A percentile compares a stretch with the other conserved stretches of the same genome.
phyloP scores from a whole-genome alignment of 1,139 yeast species.

The Scheffersomyces cryptocercus region DNA sequence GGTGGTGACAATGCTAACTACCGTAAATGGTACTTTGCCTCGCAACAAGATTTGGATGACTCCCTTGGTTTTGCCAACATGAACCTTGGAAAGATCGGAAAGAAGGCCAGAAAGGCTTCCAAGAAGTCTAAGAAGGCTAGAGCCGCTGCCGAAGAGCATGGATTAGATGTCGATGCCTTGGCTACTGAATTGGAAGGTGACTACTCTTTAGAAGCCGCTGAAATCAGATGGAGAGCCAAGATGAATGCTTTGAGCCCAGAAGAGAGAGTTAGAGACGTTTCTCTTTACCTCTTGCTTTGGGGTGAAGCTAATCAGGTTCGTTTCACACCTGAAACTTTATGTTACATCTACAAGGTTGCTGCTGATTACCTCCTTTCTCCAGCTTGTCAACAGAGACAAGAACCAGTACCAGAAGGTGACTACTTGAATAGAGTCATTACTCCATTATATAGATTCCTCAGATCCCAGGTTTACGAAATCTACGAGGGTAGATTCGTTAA shows the following conservation, averaged over 20 bases:
- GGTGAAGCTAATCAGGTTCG: constrained; percentile 99
- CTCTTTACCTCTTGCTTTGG: constrained; percentile 90
- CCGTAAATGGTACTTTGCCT: constrained; percentile 30
- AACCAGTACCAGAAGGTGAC: constrained; percentile 95
- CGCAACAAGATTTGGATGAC: constrained; percentile 32
- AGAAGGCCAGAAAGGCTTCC: constrained; percentile 51
- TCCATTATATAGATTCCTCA: constrained; percentile 85
- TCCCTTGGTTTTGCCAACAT: constrained; percentile 51
- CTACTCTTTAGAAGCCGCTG: constrained; percentile 58
- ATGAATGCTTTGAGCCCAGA: constrained; percentile 50
- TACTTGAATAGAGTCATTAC: constrained; percentile 89
- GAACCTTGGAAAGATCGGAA: constrained; percentile 71
- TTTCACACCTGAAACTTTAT: constrained; percentile 88
- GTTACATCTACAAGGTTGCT: constrained; percentile 93
- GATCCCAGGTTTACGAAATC: constrained; percentile 94
- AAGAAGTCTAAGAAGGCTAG: constrained; percentile 67
- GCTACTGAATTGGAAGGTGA: constrained; percentile 87
- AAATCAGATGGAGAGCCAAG: constrained; percentile 52
- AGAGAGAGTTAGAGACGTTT: constrained; percentile 88
- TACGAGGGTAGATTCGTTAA: constrained; percentile 94
- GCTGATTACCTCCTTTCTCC: constrained; percentile 85
- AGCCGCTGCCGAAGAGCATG: constrained; percentile 53
- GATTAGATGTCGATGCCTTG: constrained; percentile 52
- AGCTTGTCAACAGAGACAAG: constrained; percentile 85
- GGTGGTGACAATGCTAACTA: constrained; percentile 33